Base-by-base conservation (phyloP, 129 eudicot species). In the Ambrosia artemisiifolia region DNA sequence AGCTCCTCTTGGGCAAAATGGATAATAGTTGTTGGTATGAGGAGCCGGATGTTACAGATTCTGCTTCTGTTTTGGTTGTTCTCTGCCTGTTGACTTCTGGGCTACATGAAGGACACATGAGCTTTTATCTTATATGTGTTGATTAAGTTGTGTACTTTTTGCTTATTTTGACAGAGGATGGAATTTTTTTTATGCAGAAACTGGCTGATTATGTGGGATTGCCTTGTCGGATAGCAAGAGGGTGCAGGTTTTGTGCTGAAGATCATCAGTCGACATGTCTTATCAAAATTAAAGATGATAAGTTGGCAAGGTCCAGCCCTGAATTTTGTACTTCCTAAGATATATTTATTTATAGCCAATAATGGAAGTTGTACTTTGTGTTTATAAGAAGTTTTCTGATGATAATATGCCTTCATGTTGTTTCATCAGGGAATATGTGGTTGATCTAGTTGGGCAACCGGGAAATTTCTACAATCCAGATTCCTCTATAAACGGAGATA, bases 151-250 rank as follows among this genome's bases (percentile, higher is more conserved):
- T 42, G 36, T 19, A 65, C 11, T 18, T 65, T 28, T 42, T 11
- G 18, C 6, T 35, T 46, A 47, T 65, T 36, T 24, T 42, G 11
- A 44, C 54, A 19, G 13, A 28, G 78, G 49, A 67, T 66, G 65
- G 24, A 57, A 1, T 33, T 28, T 11, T 11, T 57, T 28, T 24
- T 62, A 57, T 71, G 69, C 88, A 89, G 96, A 89, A 83, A 81
- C 77, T 92, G 82, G 98, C 96, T 3, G 98, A 92, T 49, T 85
- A 86, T 63, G 87, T 92, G 69, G 98, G 98, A 69, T 84, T 92
- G 42, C 98, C 98, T 20, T 92, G 98, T 68, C 88, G 98, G 44
- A 87, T 92, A 64, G 98, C 96, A 74, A 84, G 89, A 77, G 98
- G 96, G 50, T 92, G 98, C 89, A 89, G 80, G 82, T 92, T 85